A percentile compares a stretch with the other conserved stretches of the same genome.
Evolutionary conservation across 768 basidiomycete genomes (phyloP).

Genomic region (Imleria badia): DNA sequence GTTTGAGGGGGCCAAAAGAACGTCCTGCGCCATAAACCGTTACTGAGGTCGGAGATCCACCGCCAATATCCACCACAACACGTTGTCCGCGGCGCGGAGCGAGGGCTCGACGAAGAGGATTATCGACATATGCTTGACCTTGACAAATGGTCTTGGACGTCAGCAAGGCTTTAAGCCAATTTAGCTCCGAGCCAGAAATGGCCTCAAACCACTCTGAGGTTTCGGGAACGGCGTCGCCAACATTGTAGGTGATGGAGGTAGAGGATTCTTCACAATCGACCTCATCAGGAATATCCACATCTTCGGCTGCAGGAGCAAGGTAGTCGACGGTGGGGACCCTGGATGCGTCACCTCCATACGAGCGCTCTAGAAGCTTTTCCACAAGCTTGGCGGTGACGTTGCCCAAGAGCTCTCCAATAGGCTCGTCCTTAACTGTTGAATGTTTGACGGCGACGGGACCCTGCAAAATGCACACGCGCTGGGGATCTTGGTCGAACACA

Average conservation of each 20-base stretch:
- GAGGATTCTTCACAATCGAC: conserved; percentile 44
- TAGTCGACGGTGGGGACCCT: conserved; percentile 84
- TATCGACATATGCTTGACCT: conserved; percentile 81
- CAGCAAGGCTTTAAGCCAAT: conserved; percentile 86
- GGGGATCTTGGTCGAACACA: conserved; percentile 98
- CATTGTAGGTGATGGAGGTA: conserved; percentile 47
- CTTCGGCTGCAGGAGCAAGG: conserved; percentile 56
- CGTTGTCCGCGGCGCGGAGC: conserved; percentile 79
- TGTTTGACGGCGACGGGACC: conserved; percentile 94
- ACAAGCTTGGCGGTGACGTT: conserved; percentile 80
- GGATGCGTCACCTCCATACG: conserved; percentile 73
- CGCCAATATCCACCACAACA: conserved; percentile 56
- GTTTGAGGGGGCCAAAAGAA: conserved; percentile 70
- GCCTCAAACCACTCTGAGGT: conserved; percentile 76
- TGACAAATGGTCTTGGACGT: conserved; percentile 83
- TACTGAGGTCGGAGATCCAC: conserved; percentile 54
- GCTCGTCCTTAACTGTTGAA: conserved; percentile 86
- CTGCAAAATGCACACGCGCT: conserved; percentile 96
- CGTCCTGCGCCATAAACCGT: conserved; percentile 76
- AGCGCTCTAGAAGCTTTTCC: conserved; percentile 71
- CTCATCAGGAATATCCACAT: conserved; percentile 38
- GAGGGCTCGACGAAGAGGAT: conserved; percentile 86
- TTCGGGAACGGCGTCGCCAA: conserved; percentile 57
- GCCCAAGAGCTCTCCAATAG: conserved; percentile 89
- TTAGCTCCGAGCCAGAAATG: conserved; percentile 77